A percentile compares a stretch with the other conserved stretches of the same genome.
Evolutionary conservation across 2,329 filamentous ascomycete genomes (phyloP).

Genomic region (Alternaria rosae): DNA sequence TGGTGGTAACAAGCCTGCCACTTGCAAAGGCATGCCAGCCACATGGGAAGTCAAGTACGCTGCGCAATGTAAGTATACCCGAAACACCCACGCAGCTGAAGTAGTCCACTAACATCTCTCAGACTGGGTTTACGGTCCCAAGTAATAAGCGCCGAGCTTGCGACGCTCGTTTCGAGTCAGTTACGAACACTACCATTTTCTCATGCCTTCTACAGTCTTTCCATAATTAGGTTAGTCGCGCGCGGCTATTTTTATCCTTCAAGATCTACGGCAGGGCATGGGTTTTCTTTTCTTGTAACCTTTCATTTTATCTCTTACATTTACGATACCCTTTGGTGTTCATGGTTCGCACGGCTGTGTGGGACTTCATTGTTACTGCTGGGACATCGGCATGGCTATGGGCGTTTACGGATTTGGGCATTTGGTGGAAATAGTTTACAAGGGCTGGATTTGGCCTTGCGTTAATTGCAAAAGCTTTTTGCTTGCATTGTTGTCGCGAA

Average conservation of each 20-base stretch:
- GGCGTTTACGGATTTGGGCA: neutral
- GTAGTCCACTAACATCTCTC: conserved; percentile 8
- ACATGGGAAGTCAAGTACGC: conserved; percentile 54
- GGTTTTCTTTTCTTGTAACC: neutral
- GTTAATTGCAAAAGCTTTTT: neutral
- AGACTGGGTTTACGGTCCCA: conserved; percentile 56
- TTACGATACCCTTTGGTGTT: conserved; percentile 22
- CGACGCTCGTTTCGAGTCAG: conserved; percentile 16
- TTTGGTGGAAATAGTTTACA: neutral
- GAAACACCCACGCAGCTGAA: neutral
- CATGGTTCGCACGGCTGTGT: neutral
- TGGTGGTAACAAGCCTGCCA: conserved; percentile 52
- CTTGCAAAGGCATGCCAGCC: conserved; percentile 47
- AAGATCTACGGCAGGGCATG: neutral
- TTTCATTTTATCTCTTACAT: conserved; percentile 3
- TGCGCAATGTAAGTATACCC: conserved; percentile 41
- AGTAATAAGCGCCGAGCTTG: conserved; percentile 28
- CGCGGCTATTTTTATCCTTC: conserved; percentile 3
- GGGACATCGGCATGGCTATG: neutral
- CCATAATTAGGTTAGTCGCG: conserved; percentile 2
- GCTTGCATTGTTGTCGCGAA: neutral
- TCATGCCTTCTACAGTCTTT: neutral
- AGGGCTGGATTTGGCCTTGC: neutral
- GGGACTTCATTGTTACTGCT: neutral
- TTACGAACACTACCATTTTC: conserved; percentile 8